phyloP scores from a whole-genome alignment of 768 basidiomycete species.

The Xanthoconium purpureum region DNA sequence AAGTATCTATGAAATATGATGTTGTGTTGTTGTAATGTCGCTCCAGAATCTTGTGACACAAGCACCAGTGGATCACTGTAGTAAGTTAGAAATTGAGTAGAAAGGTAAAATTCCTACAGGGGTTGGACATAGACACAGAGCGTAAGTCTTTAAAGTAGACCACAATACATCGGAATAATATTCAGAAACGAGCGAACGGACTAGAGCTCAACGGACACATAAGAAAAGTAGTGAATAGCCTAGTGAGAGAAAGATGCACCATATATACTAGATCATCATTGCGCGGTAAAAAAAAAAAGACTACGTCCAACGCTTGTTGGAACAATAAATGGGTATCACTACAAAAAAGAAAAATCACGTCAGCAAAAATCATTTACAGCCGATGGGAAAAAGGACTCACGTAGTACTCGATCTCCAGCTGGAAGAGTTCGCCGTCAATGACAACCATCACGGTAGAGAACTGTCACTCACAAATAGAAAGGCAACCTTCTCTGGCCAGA shows the following conservation, averaged over 20 bases:
- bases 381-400: slow-evolving; percentile 42
- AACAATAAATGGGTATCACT: slow-evolving; percentile 21
- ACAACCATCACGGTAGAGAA: neutral
- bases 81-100: too few species aligned
- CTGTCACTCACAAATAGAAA: slow-evolving; percentile 81
- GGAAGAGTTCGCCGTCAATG: neutral
- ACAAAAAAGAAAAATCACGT: neutral
- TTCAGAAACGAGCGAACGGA: neutral
- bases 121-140: too few species aligned
- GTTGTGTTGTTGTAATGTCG: too few species aligned
- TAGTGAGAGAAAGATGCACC: slow-evolving; percentile 5
- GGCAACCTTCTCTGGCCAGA: slow-evolving; percentile 81
- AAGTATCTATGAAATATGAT: too few species aligned
- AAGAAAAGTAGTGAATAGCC: slow-evolving; percentile 3
- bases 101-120: too few species aligned
- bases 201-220: slow-evolving; percentile 1
- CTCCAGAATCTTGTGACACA: too few species aligned
- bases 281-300: slow-evolving; percentile 1
- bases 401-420: slow-evolving; percentile 97
- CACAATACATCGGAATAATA: slow-evolving; percentile 6
- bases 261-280: slow-evolving; percentile 16
- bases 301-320: neutral
- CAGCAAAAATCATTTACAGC: neutral
- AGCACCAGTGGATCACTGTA: too few species aligned
- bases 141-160: neutral